phyloP scores from a whole-genome alignment of 2,329 filamentous ascomycete genomes.

The Macrophomina pseudophaseolina region DNA sequence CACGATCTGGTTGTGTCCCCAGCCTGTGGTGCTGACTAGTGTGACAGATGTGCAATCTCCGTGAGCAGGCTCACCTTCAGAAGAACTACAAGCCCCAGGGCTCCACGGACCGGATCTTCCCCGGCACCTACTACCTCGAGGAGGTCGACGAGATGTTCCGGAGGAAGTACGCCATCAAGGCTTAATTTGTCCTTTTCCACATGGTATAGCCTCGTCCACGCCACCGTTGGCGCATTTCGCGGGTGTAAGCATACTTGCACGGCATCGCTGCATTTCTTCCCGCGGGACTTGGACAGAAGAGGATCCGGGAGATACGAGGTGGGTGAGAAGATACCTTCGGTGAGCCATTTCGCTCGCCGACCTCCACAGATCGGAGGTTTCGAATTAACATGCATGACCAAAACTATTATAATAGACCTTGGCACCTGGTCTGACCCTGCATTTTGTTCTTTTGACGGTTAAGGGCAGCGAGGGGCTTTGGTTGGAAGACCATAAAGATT shows the following conservation, averaged over 20 bases:
- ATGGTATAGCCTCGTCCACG: background rate
- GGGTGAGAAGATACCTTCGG: constrained; percentile 19
- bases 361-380: constrained; percentile 1
- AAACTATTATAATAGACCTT: constrained; percentile 21
- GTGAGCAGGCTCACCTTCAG: constrained; percentile 57
- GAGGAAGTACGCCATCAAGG: constrained; percentile 56
- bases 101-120: constrained; percentile 49
- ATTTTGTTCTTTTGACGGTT: background rate
- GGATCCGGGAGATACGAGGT: background rate
- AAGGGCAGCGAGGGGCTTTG: constrained; percentile 11
- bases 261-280: background rate
- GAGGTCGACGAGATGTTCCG: constrained; percentile 58
- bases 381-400: constrained; percentile 4
- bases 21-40: constrained; percentile 33
- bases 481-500: constrained; percentile 16
- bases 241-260: constrained; percentile 13
- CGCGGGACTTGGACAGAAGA: constrained; percentile 1
- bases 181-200: constrained; percentile 39
- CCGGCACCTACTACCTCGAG: constrained; percentile 58
- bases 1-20: background rate
- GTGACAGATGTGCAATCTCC: constrained; percentile 56
- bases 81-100: constrained; percentile 55
- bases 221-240: constrained; percentile 13
- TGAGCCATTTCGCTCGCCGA: background rate
- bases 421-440: background rate